Base-by-base conservation (phyloP, 139 green algal species). In the Tetraselmis chui region DNA sequence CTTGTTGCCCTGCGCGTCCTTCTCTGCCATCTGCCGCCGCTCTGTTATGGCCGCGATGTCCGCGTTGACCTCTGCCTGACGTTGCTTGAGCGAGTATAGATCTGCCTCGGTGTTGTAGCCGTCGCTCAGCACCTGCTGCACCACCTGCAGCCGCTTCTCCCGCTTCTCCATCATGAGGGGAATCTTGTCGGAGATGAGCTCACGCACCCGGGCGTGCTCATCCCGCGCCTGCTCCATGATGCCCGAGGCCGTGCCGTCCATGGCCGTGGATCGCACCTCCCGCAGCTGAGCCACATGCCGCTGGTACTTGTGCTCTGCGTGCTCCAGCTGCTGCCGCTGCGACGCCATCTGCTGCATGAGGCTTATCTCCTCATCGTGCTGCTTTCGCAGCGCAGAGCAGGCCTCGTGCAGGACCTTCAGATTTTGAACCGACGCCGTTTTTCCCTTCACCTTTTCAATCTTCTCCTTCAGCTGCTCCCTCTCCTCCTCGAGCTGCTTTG, bases 221-320 rank as follows among this genome's bases (percentile, higher is more conserved):
- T 80, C 77, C 23, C 32, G 77, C 29, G 32, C 29, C 77, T 80
- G 77, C 77, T 31, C 28, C 24, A 80, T 26, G 2, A 80, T 31
- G 77, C 32, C 77, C 2, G 77, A 32, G 77, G 77, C 31, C 28
- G 77, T 59, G 45, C 45, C 45, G 45, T 67, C 45, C 45, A 67
- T 67, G 2, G 77, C 31, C 2, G 28, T 32, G 28, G 32, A 2
- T 27, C 29, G 32, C 77, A 80, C 32, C 77, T 80, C 77, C 23
- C 32, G 77, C 77, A 80, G 77, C 2, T 29, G n/a, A 2, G 77
- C 29, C 27, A 80, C 2, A 5, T 31, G 2, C 28, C 29, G 29
- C 29, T 80, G 31, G 77, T 80, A 80, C 77, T 80, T 80, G 29
- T 80, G 29, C 77, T 80, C 77, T 32, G 77, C n/a, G 27, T 59